phyloP scores from a whole-genome alignment of 169 alveolate genomes.

The Cryptosporidium andersoni region DNA sequence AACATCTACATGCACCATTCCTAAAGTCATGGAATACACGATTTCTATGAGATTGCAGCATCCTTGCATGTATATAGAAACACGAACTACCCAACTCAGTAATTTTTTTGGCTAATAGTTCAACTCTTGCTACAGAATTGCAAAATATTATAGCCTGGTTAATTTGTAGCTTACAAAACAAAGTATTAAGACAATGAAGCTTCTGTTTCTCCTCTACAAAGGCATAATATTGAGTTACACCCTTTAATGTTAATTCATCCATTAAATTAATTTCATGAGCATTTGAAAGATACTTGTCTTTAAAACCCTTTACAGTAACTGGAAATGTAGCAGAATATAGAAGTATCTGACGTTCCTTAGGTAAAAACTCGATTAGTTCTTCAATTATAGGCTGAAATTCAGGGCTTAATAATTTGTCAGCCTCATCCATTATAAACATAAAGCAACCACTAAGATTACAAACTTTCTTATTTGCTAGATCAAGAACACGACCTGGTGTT shows the following conservation, averaged over 20 bases:
- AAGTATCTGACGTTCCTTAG: conserved; percentile 91
- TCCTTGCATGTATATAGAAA: conserved; percentile 98
- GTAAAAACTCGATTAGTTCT: conserved; percentile 91
- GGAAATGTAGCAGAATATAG: conserved; percentile 99
- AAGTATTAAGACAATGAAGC: conserved; percentile 95
- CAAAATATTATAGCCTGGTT: conserved; percentile 99
- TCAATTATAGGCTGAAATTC: conserved; percentile 96
- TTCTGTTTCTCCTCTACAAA: conserved; percentile 97
- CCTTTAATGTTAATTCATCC: conserved; percentile 98
- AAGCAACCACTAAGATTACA: conserved; percentile 90
- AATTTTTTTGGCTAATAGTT: conserved; percentile 97
- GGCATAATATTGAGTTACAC: conserved; percentile 98
- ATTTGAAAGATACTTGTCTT: conserved; percentile 92
- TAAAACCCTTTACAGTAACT: conserved; percentile 94
- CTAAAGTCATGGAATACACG: conserved; percentile 97
- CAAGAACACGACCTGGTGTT: conserved; percentile 99
- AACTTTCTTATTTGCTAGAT: conserved; percentile 93
- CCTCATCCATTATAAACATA: conserved; percentile 96
- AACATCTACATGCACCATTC: conserved; percentile 95
- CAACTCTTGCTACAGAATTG: conserved; percentile 97
- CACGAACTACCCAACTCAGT: conserved; percentile 98
- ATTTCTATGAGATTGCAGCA: conserved; percentile 95
- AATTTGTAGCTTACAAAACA: conserved; percentile 94
- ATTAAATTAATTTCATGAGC: conserved; percentile 96
- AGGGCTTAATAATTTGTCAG: conserved; percentile 96